Evolutionary conservation across 352 stramenopile genomes (phyloP).

Genomic region (Phytophthora sp.): DNA sequence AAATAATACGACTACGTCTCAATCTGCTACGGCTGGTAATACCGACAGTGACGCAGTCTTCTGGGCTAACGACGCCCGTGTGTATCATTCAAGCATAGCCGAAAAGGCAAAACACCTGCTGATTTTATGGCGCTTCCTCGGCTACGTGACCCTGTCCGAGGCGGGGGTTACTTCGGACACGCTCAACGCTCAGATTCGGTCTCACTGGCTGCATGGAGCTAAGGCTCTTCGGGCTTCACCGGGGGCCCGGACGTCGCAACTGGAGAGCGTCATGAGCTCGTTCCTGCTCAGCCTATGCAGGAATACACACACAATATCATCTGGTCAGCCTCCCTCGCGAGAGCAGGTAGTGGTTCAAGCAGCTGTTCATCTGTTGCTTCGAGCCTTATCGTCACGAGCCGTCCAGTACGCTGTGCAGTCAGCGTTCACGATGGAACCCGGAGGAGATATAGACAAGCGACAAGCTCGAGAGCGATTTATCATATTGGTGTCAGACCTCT

Average conservation of each 20-base stretch:
- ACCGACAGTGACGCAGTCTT: neutral
- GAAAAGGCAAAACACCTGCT: slow-evolving; percentile 12
- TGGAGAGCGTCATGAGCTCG: slow-evolving; percentile 1
- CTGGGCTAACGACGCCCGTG: slow-evolving; percentile 2
- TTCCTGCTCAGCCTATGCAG: slow-evolving; percentile 4
- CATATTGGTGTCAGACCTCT: neutral
- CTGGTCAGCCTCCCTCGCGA: neutral
- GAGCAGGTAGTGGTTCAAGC: slow-evolving; percentile 6
- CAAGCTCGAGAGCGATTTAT: neutral
- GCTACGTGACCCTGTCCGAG: neutral
- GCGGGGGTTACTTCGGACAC: neutral
- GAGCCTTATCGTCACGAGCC: slow-evolving; percentile 6
- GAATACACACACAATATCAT: neutral
- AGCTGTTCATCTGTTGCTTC: neutral
- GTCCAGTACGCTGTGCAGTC: neutral
- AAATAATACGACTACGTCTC: neutral
- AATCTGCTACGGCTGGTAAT: neutral
- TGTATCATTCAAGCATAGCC: neutral
- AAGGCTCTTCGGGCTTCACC: neutral
- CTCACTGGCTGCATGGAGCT: slow-evolving; percentile 5
- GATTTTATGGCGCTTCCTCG: slow-evolving; percentile 4
- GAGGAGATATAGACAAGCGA: slow-evolving; percentile 1
- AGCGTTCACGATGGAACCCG: neutral
- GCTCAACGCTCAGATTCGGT: neutral
- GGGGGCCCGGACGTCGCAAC: neutral